Evolutionary conservation across 805 yeast genomes (phyloP).

Genomic region (Yarrowia divulgata): DNA sequence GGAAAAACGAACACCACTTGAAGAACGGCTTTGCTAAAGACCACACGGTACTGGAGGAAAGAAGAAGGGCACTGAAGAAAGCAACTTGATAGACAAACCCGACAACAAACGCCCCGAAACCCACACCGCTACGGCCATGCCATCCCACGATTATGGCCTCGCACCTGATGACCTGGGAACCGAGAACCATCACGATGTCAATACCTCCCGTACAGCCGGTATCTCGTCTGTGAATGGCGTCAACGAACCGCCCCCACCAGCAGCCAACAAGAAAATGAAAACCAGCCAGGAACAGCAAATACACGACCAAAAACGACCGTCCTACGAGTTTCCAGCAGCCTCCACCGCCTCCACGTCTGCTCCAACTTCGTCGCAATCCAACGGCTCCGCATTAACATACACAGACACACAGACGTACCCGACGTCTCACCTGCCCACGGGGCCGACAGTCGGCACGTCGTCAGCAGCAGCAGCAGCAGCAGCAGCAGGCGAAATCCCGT

Average conservation of each 20-base stretch:
- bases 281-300: slow-evolving; percentile 12
- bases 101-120: too few species aligned
- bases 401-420: slow-evolving; percentile 27
- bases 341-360: neutral
- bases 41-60: too few species aligned
- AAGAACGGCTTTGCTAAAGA: neutral
- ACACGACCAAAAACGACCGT: neutral
- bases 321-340: neutral
- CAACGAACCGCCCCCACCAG: neutral
- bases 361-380: slow-evolving; percentile 17
- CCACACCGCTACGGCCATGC: neutral
- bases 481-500: slow-evolving; percentile 18
- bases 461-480: too few species aligned
- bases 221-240: neutral
- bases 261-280: slow-evolving; percentile 16
- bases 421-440: slow-evolving; percentile 5
- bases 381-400: slow-evolving; percentile 16
- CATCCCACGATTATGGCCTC: neutral
- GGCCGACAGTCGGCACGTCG: neutral
- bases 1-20: neutral
- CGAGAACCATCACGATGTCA: too few species aligned
- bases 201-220: too few species aligned
- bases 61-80: too few species aligned
- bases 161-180: too few species aligned
- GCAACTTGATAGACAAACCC: too few species aligned